Percentiles rank a stretch among this genome's conserved stretches.
Conservation (phyloP, 441 rosid genomes). For the Erodium trifolium region DNA sequence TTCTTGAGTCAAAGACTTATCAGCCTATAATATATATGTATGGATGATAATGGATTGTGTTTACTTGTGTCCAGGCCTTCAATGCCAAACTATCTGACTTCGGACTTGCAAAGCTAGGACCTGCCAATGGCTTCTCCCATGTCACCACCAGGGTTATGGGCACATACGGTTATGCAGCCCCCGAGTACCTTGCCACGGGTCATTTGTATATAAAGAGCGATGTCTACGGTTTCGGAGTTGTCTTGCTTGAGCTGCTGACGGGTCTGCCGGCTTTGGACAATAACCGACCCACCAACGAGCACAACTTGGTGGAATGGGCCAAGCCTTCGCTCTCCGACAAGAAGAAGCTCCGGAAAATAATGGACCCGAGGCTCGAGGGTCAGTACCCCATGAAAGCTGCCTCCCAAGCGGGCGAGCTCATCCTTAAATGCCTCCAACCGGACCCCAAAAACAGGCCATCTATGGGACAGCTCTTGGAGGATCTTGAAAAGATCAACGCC, state of each 20-base stretch:
- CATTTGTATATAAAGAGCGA: constrained; percentile 11
- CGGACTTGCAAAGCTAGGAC: constrained; percentile 24
- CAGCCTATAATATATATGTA: no score
- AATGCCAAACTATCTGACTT: constrained; percentile 24
- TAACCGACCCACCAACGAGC: constrained; percentile 4
- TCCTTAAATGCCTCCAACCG: constrained; percentile 9
- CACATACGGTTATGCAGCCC: constrained; percentile 24
- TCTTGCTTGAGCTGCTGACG: constrained; percentile 18
- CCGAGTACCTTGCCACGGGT: constrained; percentile 23
- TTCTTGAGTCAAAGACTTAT: not conserved
- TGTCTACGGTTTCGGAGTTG: constrained; percentile 17
- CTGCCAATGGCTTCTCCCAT: constrained; percentile 15
- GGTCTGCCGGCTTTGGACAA: constrained; percentile 13
- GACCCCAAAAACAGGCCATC: constrained; percentile 17
- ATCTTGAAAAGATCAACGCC: not conserved
- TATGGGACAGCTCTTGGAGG: constrained; percentile 11
- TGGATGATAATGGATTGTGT: no score
- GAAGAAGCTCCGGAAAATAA: constrained; percentile 18
- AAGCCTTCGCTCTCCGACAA: not conserved
- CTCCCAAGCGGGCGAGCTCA: constrained; percentile 5
- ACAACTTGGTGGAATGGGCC: constrained; percentile 18
- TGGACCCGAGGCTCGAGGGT: constrained; percentile 12
- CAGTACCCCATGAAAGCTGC: constrained; percentile 13
- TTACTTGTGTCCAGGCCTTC: constrained; percentile 7
- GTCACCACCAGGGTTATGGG: constrained; percentile 19